These are phyloP conservation scores for Musa acuminata DNA, from an alignment of 176 grass and related monocot genomes.

Conservation along the genomic window DNA sequence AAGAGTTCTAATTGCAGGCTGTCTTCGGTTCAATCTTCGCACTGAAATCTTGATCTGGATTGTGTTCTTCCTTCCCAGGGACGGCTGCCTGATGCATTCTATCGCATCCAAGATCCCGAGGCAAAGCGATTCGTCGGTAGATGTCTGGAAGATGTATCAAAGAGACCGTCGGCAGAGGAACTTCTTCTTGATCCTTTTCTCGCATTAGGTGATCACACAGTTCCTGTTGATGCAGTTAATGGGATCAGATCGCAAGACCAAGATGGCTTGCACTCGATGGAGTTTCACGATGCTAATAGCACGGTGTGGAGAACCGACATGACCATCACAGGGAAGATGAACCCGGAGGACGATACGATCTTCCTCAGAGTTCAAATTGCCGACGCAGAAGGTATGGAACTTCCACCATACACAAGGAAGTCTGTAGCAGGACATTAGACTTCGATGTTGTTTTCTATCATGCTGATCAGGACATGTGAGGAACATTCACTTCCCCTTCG, in stretches of 20 bases:
- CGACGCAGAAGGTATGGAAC: constrained; percentile 34
- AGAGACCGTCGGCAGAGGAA: constrained; percentile 50
- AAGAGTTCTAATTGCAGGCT: neutral
- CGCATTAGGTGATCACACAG: constrained; percentile 11
- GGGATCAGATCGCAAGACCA: neutral
- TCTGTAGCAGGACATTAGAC: neutral
- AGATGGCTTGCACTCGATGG: neutral
- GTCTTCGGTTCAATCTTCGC: neutral
- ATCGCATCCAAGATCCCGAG: constrained; percentile 31
- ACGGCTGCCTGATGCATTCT: constrained; percentile 64
- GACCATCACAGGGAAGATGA: constrained; percentile 87
- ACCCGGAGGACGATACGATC: constrained; percentile 67
- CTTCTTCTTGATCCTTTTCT: constrained; percentile 75
- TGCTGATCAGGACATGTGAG: constrained; percentile 15
- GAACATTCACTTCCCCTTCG: constrained; percentile 98
- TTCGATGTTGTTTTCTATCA: neutral
- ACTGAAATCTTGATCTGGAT: neutral
- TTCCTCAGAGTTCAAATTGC: constrained; percentile 86
- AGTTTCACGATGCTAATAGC: neutral
- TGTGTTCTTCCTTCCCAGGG: constrained; percentile 24
- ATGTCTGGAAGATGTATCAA: constrained; percentile 31
- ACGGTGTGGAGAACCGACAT: constrained; percentile 32
- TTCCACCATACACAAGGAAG: neutral
- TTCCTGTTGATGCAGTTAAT: neutral
- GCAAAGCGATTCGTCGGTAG: constrained; percentile 49